Evolutionary conservation across 768 basidiomycete genomes (phyloP).

Genomic region (Pisolithus sp.): DNA sequence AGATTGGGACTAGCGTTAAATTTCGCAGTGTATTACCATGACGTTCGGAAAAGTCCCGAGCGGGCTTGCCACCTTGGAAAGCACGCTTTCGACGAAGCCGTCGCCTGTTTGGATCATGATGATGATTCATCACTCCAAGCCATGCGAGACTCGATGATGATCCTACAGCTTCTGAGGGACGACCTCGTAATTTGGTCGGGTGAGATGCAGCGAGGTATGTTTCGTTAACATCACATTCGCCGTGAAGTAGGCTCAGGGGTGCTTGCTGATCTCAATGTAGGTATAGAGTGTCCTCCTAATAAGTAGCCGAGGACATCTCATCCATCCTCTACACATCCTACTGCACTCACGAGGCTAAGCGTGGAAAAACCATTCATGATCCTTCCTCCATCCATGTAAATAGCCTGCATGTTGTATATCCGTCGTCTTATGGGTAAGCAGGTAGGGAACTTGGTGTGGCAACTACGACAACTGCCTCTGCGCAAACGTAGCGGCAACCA

Average conservation of each 20-base stretch:
- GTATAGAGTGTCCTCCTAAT: background rate
- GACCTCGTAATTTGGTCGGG: slow-evolving; percentile 83
- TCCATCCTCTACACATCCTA: background rate
- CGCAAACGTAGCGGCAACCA: slow-evolving; percentile 94
- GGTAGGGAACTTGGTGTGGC: background rate
- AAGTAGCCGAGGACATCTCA: background rate
- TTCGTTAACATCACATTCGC: background rate
- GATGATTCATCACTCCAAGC: slow-evolving; percentile 36
- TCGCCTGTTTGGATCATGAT: slow-evolving; percentile 50
- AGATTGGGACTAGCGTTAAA: slow-evolving; percentile 84
- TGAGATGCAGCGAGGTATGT: slow-evolving; percentile 51
- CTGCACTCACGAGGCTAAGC: background rate
- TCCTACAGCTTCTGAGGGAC: slow-evolving; percentile 75
- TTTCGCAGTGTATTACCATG: slow-evolving; percentile 91
- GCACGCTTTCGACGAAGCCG: slow-evolving; percentile 88
- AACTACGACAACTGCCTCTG: slow-evolving; percentile 24
- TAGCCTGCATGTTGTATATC: background rate
- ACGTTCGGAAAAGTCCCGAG: slow-evolving; percentile 80
- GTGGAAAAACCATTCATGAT: no score
- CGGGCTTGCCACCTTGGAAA: slow-evolving; percentile 86
- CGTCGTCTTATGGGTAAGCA: background rate
- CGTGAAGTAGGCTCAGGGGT: slow-evolving; percentile 6
- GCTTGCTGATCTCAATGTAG: background rate
- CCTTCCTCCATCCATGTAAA: no score
- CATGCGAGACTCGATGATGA: slow-evolving; percentile 72